Percentiles rank a stretch among this genome's conserved stretches.
phyloP scores from a whole-genome alignment of 202 grass and related monocot species.

The Schoenoplectus triqueter region DNA sequence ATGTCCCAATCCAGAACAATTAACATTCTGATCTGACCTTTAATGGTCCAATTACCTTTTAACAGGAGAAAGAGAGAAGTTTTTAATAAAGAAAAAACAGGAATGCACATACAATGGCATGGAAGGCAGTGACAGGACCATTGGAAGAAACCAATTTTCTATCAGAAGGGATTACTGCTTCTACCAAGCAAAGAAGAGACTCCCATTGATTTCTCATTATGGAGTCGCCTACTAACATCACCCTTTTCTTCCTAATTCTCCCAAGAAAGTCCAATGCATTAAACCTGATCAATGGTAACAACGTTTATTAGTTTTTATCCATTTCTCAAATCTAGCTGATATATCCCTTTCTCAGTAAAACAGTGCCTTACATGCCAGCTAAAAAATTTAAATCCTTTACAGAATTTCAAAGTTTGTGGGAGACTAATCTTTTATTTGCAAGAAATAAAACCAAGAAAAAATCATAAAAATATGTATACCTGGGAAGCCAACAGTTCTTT shows the following conservation, averaged over 20 bases:
- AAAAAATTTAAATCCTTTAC: neutral
- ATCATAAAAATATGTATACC: neutral
- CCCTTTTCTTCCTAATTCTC: constrained; percentile 47
- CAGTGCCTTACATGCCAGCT: too few relatives aligned
- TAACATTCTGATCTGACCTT: neutral
- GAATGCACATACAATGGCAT: constrained; percentile 44
- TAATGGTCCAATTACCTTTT: neutral
- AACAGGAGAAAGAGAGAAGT: neutral
- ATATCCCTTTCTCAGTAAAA: neutral
- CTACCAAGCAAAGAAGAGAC: constrained; percentile 55
- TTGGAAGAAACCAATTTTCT: constrained; percentile 42
- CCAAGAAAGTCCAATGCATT: constrained; percentile 55
- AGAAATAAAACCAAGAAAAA: neutral
- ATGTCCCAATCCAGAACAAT: neutral
- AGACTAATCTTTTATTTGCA: too few relatives aligned
- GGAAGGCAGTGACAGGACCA: constrained; percentile 41
- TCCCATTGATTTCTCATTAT: constrained; percentile 60
- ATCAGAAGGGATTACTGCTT: constrained; percentile 48
- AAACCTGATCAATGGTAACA: constrained; percentile 37
- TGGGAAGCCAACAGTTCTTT: constrained; percentile 44
- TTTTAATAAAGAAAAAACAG: neutral
- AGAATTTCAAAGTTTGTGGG: too few relatives aligned
- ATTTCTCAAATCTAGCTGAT: neutral
- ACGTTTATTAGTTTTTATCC: neutral
- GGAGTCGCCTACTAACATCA: constrained; percentile 56